phyloP scores from a whole-genome alignment of 805 yeast species.

The Metschnikowia gelsemii region DNA sequence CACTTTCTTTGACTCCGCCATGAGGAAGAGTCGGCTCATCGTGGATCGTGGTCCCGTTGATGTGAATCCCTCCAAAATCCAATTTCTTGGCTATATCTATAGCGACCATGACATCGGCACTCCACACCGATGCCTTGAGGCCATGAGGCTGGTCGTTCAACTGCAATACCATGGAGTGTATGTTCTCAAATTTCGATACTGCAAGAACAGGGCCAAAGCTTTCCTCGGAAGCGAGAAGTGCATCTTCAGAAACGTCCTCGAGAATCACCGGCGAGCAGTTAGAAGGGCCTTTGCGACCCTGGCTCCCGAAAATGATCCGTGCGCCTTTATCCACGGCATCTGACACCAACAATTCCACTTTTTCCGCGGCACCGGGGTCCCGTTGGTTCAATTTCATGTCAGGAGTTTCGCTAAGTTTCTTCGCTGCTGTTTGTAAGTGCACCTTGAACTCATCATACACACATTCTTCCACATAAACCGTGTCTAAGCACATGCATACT shows the following conservation, averaged over 20 bases:
- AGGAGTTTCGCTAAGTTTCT: slow-evolving; percentile 15
- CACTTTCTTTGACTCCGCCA: slow-evolving; percentile 44
- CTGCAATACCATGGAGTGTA: slow-evolving; percentile 9
- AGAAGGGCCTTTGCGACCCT: slow-evolving; percentile 1
- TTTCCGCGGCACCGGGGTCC: slow-evolving; percentile 23
- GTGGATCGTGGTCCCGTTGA: slow-evolving; percentile 32
- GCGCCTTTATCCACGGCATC: slow-evolving; percentile 44
- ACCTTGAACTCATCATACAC: slow-evolving; percentile 31
- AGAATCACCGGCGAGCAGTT: slow-evolving; percentile 32
- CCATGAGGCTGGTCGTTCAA: slow-evolving; percentile 29
- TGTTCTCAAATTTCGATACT: slow-evolving; percentile 26
- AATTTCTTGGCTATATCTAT: slow-evolving; percentile 33
- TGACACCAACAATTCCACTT: slow-evolving; percentile 26
- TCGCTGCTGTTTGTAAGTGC: slow-evolving; percentile 20
- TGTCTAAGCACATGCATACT: slow-evolving; percentile 48
- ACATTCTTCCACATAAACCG: slow-evolving; percentile 34
- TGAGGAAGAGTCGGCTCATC: slow-evolving; percentile 43
- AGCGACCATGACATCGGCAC: slow-evolving; percentile 35
- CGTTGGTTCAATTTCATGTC: slow-evolving; percentile 32
- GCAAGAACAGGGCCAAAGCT: slow-evolving; percentile 46
- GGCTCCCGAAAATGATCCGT: slow-evolving; percentile 24
- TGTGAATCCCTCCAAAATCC: slow-evolving; percentile 43
- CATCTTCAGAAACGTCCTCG: slow-evolving; percentile 28
- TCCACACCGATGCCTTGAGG: slow-evolving; percentile 45
- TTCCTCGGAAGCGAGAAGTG: slow-evolving; percentile 33